Base-by-base conservation (phyloP, 176 grass and related monocot species). In the Ensete glaucum region DNA sequence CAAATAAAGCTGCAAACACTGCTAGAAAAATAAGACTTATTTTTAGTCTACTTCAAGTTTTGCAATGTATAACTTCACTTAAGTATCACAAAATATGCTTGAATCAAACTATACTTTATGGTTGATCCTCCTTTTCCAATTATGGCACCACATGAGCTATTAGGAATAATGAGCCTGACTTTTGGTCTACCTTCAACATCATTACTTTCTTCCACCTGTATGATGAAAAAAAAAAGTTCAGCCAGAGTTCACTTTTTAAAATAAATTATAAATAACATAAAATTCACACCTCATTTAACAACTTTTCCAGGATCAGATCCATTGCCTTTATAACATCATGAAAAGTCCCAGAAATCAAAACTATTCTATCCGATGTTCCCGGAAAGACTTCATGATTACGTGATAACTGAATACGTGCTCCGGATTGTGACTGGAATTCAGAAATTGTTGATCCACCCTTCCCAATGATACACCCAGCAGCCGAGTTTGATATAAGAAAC, bases 101-200 rank as follows among this genome's bases (percentile, higher is more conserved):
- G 17, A 21, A 59, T 22, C 15, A 56, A 69, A 71, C 9, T 83
- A 85, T 90, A 96, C 90, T 93, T 97, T 80, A 97, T 97, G 76
- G 94, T 97, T 62, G 88, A 82, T 82, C 94, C 94, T 80, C 88
- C 94, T 90, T 97, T 97, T 80, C 94, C 94, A 85, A 97, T 97
- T 78, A 97, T 93, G 24, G 90, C 94, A 66, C 94, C 94, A 65
- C 94, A 97, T 69, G 94, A 93, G 69, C 90, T 93, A 85, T 97
- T 97, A 64, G 90, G 90, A 79, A 97, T 88, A 80, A 93, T 85
- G 64, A 97, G 83, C 85, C 88, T 89, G 77, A 97, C 82, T 84
- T 97, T 97, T 69, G 90, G 85, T 81, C 85, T 90, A 78, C 80
- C 81, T 82, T 97, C 94, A 75, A 81, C 85, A 73, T 97, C 94